Base-by-base conservation (phyloP, 176 grass and related monocot genomes). In the Carex littledalei region DNA sequence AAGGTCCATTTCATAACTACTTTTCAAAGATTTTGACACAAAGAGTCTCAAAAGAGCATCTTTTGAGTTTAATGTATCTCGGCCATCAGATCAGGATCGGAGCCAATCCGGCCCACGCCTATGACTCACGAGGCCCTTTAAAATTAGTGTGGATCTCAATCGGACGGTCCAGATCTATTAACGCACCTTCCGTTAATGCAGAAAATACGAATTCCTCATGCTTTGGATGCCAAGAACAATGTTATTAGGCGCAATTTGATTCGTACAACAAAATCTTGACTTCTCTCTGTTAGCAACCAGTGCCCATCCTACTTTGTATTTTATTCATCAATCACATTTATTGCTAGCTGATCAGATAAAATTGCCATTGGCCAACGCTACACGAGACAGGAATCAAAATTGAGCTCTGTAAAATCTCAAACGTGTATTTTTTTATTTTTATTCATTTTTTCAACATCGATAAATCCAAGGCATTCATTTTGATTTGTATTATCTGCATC, bases 181-280 rank as follows among this genome's bases (percentile, higher is more conserved):
- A 29, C 29, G 29, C 29, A 29, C 29, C 29, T 29, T 29, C 29
- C 29, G 1, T 29, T 29, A 29, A 29, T 29, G 29, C 29, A 29
- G 29, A 29, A 29, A 29, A 29, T 29, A 29, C 29, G 29, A 29
- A 29, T 29, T 29, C 29, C 29, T 57, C 9, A 5, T 80, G 24
- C 77, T 60, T 80, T 80, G 77, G 78, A 80, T 80, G 15, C 78
- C 57, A 61, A 59, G 50, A 81, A 81, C 72, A 60, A 62, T 59
- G 18, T 6, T 62, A 81, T 11, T 35, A 81, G 52, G 78, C 78
- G 1, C 16, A 39, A 39, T 39, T 24, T 81, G 14, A 57, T n/a
- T 37, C 55, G 57, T 62, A 41, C 57, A 14, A 59, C 55, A 7
- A 31, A 59, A 57, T 81, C 78, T 62, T 81, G 78, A 61, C 26